Base-by-base conservation (phyloP, 2,329 filamentous ascomycete species). In the Stemphylium vesicarium region DNA sequence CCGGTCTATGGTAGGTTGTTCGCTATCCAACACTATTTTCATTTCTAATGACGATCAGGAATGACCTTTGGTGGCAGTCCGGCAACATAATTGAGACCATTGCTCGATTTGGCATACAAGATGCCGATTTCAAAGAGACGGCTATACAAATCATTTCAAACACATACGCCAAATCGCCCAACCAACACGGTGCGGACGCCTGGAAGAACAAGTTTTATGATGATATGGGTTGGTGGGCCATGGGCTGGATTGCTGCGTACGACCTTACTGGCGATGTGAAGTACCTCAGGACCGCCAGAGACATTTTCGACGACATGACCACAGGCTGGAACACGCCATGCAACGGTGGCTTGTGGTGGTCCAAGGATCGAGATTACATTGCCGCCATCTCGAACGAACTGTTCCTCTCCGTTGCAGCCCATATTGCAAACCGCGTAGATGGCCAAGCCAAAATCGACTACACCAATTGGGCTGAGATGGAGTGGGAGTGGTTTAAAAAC, bases 181-280 rank as follows among this genome's bases (percentile, higher is more conserved):
- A 72, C 15, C 63, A 64, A 35, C 53, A 61, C 10, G 67, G 65
- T 11, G 63, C 60, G 26, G 67, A 54, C 0, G 55, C 59, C 16
- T 85, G 83, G 64, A 69, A 81, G 50, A 83, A 85, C 55, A 78
- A 80, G 6, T 85, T 74, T 54, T 85, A 84, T 59, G 85, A 88
- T 58, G 85, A 87, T 63, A 82, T 84, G 65, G 80, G 83, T n/a
- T 87, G 85, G 85, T 88, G 85, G 85, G 84, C 81, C 9, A 77
- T 87, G 53, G 85, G 78, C 15, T 81, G 84, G 78, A 82, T 87
- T 48, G 79, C 81, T 20, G 76, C 82, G 4, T 85, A 79, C 63
- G 85, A 88, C 63, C 73, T 84, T 13, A 84, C 84, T 0, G 72
- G 76, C 3, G 75, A 86, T 39, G 32, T 59, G 2, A 76, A 78